Percentiles rank a stretch among this genome's conserved stretches.
Conservation (phyloP, 2,329 filamentous ascomycete species). For the Albifimbria verrucaria region DNA sequence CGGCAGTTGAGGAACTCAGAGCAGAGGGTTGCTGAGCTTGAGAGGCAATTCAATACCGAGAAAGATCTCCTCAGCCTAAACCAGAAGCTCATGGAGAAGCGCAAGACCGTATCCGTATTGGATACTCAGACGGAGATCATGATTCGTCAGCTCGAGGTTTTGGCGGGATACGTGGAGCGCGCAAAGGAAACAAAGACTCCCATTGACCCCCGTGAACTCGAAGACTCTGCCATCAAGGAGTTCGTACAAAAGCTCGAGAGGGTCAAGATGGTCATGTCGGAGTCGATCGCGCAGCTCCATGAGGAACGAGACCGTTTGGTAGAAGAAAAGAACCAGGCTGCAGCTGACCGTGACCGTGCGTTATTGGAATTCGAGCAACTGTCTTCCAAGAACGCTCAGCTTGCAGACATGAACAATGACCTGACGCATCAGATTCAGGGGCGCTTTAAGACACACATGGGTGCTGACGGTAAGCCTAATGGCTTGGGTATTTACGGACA, state of each 20-base stretch:
- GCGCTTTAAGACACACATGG: conserved; percentile 78
- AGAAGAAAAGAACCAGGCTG: conserved; percentile 79
- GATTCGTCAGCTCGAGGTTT: conserved; percentile 83
- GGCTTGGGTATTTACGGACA: conserved; percentile 57
- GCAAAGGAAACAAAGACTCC: conserved; percentile 81
- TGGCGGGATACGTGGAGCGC: conserved; percentile 82
- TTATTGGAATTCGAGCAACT: conserved; percentile 95
- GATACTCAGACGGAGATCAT: conserved; percentile 96
- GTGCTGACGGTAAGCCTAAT: conserved; percentile 45
- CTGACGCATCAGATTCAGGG: conserved; percentile 92
- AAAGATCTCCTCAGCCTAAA: conserved; percentile 73
- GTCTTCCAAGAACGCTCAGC: conserved; percentile 88
- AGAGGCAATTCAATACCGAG: conserved; percentile 68
- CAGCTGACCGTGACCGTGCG: conserved; percentile 85
- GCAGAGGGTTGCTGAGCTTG: conserved; percentile 80
- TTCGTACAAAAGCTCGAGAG: conserved; percentile 73
- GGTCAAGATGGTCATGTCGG: conserved; percentile 57
- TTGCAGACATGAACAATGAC: conserved; percentile 93
- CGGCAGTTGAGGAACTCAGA: conserved; percentile 79
- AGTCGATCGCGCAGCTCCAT: conserved; percentile 57
- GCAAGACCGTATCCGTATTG: conserved; percentile 90
- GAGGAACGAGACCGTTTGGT: conserved; percentile 75
- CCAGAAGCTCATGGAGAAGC: conserved; percentile 84
- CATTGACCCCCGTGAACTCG: conserved; percentile 76
- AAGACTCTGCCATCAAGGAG: conserved; percentile 87